These are phyloP conservation scores for Fusarium sp. DNA, from an alignment of 2,329 filamentous ascomycete genomes.

Conservation along the genomic window DNA sequence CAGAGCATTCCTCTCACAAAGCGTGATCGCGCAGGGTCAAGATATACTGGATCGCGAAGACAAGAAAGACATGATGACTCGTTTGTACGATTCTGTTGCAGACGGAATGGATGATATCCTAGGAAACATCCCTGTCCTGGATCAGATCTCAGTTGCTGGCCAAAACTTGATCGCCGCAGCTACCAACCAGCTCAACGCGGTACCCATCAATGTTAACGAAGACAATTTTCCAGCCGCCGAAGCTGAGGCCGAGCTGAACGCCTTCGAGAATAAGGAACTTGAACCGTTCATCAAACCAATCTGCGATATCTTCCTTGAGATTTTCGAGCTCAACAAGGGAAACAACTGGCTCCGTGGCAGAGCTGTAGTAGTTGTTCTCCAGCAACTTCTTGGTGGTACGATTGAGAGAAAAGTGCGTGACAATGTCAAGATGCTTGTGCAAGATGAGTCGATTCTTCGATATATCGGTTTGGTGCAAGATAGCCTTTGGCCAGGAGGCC, in stretches of 20 bases:
- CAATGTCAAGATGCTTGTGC: conserved; percentile 75
- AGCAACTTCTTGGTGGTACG: conserved; percentile 93
- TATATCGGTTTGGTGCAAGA: conserved; percentile 81
- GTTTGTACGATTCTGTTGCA: conserved; percentile 95
- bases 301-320: conserved; percentile 95
- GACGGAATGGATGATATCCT: conserved; percentile 99
- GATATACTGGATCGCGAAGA: conserved; percentile 68
- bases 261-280: conserved; percentile 88
- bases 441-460: conserved; percentile 81
- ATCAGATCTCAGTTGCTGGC: conserved; percentile 91
- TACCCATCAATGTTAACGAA: conserved; percentile 63
- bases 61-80: conserved; percentile 88
- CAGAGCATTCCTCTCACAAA: conserved; percentile 90
- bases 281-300: conserved; percentile 99
- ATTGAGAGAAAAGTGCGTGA: conserved; percentile 96
- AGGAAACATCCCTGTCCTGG: conserved; percentile 93
- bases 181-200: conserved; percentile 69
- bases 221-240: conserved; percentile 70
- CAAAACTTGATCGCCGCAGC: conserved; percentile 89
- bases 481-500: conserved; percentile 82
- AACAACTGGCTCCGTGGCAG: conserved; percentile 98
- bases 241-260: conserved; percentile 92
- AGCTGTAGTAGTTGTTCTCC: conserved; percentile 94
- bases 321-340: conserved; percentile 92
- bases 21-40: conserved; percentile 75